Evolutionary conservation across 2,329 filamentous ascomycete species (phyloP).

Genomic region (Cercospora zeina): DNA sequence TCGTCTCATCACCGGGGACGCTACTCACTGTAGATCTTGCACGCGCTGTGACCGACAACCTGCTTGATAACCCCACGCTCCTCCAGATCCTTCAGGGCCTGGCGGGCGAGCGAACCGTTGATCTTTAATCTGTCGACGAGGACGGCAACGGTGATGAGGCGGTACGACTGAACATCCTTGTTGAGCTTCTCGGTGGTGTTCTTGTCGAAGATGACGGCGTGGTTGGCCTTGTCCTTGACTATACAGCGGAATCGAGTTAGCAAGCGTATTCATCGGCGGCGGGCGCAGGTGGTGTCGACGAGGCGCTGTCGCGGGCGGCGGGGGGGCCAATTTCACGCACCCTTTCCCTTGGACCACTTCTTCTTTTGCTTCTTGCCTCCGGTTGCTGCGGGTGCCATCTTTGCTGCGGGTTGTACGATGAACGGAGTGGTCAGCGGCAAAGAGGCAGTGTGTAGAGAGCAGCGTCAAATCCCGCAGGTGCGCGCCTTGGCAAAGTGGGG

Average conservation of each 20-base stretch:
- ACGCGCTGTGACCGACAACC: constrained; percentile 92
- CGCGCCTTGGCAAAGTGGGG: constrained; percentile 11
- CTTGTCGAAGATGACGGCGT: constrained; percentile 99
- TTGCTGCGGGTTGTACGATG: constrained; percentile 26
- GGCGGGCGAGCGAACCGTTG: constrained; percentile 94
- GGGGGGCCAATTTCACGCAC: constrained; percentile 31
- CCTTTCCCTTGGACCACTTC: constrained; percentile 67
- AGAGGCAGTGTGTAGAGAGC: background rate
- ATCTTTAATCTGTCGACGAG: constrained; percentile 99
- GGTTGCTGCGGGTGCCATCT: constrained; percentile 50
- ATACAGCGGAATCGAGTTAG: constrained; percentile 42
- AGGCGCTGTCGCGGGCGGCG: background rate
- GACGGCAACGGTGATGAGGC: constrained; percentile 96
- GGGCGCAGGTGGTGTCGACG: constrained; percentile 2
- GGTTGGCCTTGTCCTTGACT: constrained; percentile 99
- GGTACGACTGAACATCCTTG: constrained; percentile 99
- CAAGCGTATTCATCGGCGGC: constrained; percentile 20
- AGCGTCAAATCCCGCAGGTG: constrained; percentile 9
- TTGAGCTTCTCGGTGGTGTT: constrained; percentile 94
- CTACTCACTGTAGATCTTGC: constrained; percentile 92
- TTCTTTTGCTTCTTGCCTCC: constrained; percentile 80
- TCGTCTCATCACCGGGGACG: background rate
- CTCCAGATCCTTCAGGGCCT: constrained; percentile 88
- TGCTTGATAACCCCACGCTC: constrained; percentile 99
- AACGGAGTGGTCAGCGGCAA: constrained; percentile 8